Base-by-base conservation (phyloP, 352 stramenopile genomes). In the Elongisporangium anandrum region DNA sequence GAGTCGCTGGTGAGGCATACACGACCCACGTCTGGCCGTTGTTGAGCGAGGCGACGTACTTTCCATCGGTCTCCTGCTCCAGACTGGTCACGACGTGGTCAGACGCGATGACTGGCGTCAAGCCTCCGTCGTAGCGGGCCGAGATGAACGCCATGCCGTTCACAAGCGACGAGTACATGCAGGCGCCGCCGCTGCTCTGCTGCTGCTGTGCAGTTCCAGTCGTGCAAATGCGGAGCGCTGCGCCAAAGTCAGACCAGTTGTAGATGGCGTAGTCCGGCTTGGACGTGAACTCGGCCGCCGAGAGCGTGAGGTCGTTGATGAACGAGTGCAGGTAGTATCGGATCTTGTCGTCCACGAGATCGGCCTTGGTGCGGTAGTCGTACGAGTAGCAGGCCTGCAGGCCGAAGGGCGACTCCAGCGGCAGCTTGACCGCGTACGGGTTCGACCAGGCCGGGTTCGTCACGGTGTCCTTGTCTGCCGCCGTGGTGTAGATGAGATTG, bases 1-100 rank as follows among this genome's bases (percentile, higher is more conserved):
- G 76, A 24, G 53, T 73, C 21, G 69, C 64, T 49, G 75, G 66
- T 29, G 69, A 84, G 1, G 78, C 59, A 57, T 87, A 93, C 34
- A 93, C 53, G n/a, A 93, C 76, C 84, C 84, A 93, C 29, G 69
- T 87, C 60, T 89, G 79, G 16, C 69, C 81, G 66, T 90, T 93
- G 64, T 73, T 72, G 29, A 91, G 61, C 48, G 83, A 55, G 13
- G 90, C 57, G 20, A 84, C 57, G 39, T 85, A 86, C 64, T 89
- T 90, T 56, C 72, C 74, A 8, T 73, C 56, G 6, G 58, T 55
- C 26, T 76, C 48, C 50, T 68, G 52, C 23, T 81, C 69, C 15
- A 85, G 59, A 45, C 65, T 69, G 3, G 66, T 73, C 56, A 92
- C 79, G 34, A 73, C 71, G 59, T 81, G 70, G 22, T 77, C 75